Percentiles rank a stretch among this genome's conserved stretches.
These are phyloP conservation scores for Actinidia polygama DNA, from an alignment of 179 eudicot genomes.

Conservation along the genomic window DNA sequence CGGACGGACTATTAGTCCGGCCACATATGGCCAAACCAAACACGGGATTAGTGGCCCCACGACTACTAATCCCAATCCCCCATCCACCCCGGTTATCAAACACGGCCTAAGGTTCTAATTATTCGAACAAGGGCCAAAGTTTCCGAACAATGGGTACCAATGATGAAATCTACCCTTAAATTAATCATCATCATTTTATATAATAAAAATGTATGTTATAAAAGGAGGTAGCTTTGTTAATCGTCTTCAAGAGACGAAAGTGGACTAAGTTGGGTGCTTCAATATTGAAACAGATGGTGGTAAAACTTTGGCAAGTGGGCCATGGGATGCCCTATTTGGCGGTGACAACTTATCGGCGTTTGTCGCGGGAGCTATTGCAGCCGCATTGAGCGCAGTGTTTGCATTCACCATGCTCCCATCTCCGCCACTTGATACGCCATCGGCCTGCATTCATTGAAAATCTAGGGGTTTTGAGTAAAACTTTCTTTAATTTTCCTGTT, in stretches of 20 bases:
- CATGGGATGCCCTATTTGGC: conserved; percentile 77
- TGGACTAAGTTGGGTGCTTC: not conserved
- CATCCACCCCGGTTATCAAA: no score
- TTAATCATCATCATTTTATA: no score
- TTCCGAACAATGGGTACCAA: no score
- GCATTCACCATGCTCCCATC: conserved; percentile 78
- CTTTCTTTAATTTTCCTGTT: not conserved
- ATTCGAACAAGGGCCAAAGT: no score
- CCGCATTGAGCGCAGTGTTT: conserved; percentile 60
- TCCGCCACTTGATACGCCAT: conserved; percentile 49
- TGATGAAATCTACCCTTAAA: no score
- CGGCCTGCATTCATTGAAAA: conserved; percentile 27
- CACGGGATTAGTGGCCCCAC: no score
- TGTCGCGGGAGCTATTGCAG: conserved; percentile 71
- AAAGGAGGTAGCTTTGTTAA: no score
- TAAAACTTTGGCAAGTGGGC: conserved; percentile 77
- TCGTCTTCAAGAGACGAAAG: not conserved
- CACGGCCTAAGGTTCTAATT: no score
- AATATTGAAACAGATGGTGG: conserved; percentile 60
- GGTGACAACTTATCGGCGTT: conserved; percentile 91
- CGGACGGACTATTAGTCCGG: no score
- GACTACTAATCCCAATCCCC: no score
- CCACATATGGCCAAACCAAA: no score
- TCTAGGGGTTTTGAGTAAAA: conserved; percentile 28
- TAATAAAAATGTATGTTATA: no score